A percentile compares a stretch with the other conserved stretches of the same genome.
These are phyloP conservation scores for Vachellia pachyceras DNA, from an alignment of 306 rosid species.

Conservation along the genomic window DNA sequence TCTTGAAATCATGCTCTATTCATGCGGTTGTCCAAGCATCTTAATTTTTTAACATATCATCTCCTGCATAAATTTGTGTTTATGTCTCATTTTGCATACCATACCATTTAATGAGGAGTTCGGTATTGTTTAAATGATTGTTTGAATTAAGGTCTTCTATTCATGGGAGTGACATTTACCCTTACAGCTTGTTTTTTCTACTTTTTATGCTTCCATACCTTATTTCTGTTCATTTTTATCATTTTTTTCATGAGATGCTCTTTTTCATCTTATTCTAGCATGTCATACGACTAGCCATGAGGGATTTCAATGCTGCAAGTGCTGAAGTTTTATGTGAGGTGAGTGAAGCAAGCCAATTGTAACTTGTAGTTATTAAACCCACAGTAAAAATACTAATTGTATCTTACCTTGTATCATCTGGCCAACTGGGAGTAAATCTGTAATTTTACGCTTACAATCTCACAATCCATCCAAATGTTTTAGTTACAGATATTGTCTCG, in stretches of 20 bases:
- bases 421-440: neutral
- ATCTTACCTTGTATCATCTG: neutral
- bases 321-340: conserved; percentile 96
- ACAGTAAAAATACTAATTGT: neutral
- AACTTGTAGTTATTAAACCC: neutral
- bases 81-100: neutral
- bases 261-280: conserved; percentile 62
- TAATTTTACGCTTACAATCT: neutral
- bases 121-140: conserved; percentile 1
- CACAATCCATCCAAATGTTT: conserved; percentile 15
- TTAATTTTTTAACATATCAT: neutral
- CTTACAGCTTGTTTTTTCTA: neutral
- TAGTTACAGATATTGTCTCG: neutral
- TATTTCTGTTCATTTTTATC: neutral
- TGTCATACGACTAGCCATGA: conserved; percentile 76
- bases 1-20: neutral
- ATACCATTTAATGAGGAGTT: conserved; percentile 20
- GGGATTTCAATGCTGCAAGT: conserved; percentile 69
- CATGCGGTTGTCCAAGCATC: neutral
- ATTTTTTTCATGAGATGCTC: neutral
- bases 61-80: neutral
- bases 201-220: neutral
- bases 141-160: conserved; percentile 16
- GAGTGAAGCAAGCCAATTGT: conserved; percentile 23
- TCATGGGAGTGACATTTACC: neutral